Evolutionary conservation across 2,329 filamentous ascomycete genomes (phyloP).

Genomic region (Ceratocystis ficicola): DNA sequence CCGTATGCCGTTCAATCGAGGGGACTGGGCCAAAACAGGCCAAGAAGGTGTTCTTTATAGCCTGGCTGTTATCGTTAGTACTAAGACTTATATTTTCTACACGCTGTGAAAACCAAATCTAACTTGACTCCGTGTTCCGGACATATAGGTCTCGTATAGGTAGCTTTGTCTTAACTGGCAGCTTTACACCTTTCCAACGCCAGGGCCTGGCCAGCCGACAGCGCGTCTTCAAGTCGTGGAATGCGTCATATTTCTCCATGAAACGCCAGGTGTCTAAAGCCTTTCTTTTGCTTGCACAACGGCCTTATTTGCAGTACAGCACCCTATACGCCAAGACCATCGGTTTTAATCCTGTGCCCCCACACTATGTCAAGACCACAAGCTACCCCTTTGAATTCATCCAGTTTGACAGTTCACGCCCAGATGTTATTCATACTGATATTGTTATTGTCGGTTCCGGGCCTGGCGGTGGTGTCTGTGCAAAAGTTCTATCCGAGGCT

Average conservation of each 20-base stretch:
- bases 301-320: conserved; percentile 44
- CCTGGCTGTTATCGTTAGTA: conserved; percentile 37
- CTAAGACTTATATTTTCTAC: neutral
- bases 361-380: conserved; percentile 38
- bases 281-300: conserved; percentile 42
- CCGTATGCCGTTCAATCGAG: conserved; percentile 36
- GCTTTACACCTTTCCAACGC: conserved; percentile 47
- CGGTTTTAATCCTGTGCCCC: conserved; percentile 45
- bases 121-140: neutral
- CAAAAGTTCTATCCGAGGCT: conserved; percentile 67
- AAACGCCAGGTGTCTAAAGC: conserved; percentile 46
- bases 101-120: neutral
- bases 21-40: conserved; percentile 28
- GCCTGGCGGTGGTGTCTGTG: conserved; percentile 69
- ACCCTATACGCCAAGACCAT: conserved; percentile 43
- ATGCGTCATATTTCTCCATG: conserved; percentile 41
- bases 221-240: conserved; percentile 51
- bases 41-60: conserved; percentile 31
- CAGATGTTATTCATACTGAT: conserved; percentile 35
- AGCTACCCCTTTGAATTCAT: conserved; percentile 49
- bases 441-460: conserved; percentile 79
- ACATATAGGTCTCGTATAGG: conserved; percentile 46
- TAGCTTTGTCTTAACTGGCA: conserved; percentile 55
- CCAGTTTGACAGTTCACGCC: conserved; percentile 35
- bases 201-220: conserved; percentile 51